Conservation (phyloP, 2,329 filamentous ascomycete genomes). For the Chrysoporthe austroafricana region DNA sequence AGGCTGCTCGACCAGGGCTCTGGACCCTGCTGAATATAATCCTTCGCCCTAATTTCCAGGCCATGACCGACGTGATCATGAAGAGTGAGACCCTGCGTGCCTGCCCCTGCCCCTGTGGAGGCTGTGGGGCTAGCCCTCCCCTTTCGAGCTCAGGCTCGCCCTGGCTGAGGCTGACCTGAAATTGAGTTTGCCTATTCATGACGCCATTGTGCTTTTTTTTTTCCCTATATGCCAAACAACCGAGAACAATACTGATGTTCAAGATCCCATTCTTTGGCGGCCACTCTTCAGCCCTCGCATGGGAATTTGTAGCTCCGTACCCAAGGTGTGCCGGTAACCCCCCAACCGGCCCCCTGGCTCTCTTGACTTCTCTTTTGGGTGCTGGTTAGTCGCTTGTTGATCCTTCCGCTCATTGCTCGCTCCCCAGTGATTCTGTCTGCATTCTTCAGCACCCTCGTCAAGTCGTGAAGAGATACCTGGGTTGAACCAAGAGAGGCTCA, state of each 20-base stretch:
- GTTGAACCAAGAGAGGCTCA: background rate
- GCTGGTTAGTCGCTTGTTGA: background rate
- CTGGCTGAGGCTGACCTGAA: background rate
- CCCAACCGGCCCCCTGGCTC: background rate
- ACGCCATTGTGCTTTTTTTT: slow-evolving; percentile 17
- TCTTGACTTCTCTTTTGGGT: background rate
- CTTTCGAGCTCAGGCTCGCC: slow-evolving; percentile 17
- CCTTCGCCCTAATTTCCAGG: background rate
- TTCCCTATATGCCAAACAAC: background rate
- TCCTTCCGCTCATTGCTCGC: background rate
- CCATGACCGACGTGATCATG: background rate
- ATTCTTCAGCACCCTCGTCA: background rate
- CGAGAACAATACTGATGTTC: background rate
- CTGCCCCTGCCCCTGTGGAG: slow-evolving; percentile 5
- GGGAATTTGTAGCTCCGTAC: background rate
- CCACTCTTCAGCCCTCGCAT: background rate
- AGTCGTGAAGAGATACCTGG: background rate
- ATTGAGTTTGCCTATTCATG: slow-evolving; percentile 18
- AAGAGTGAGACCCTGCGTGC: background rate
- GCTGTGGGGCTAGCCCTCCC: background rate
- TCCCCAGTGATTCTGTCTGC: background rate
- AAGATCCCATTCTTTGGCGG: background rate
- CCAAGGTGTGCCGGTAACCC: background rate
- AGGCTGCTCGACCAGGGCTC: background rate
- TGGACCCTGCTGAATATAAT: background rate